A percentile compares a stretch with the other conserved stretches of the same genome.
phyloP scores from a whole-genome alignment of 2,329 filamentous ascomycete genomes.

The Neocatenulostroma microsporum region DNA sequence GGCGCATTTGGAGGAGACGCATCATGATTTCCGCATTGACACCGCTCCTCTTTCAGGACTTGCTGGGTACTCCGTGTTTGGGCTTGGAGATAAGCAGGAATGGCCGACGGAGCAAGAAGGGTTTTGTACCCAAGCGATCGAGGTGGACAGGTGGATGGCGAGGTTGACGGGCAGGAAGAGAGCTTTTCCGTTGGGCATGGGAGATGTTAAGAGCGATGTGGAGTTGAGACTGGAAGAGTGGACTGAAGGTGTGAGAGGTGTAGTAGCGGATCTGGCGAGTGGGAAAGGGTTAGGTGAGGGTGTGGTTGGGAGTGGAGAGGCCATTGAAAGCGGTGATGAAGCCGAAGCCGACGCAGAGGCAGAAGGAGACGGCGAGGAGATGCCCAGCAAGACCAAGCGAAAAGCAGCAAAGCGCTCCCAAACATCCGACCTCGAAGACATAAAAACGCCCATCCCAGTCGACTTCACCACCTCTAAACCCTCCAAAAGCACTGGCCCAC shows the following conservation, averaged over 20 bases:
- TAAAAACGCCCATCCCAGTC: slow-evolving; percentile 60
- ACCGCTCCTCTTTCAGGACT: slow-evolving; percentile 70
- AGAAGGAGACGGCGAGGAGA: slow-evolving; percentile 32
- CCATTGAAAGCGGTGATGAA: slow-evolving; percentile 77
- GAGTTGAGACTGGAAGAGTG: slow-evolving; percentile 64
- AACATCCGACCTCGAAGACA: slow-evolving; percentile 76
- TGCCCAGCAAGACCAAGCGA: no score
- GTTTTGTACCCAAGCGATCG: slow-evolving; percentile 85
- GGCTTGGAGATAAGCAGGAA: slow-evolving; percentile 81
- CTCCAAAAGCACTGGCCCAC: slow-evolving; percentile 38
- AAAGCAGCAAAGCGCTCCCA: no score
- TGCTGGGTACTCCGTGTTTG: slow-evolving; percentile 86
- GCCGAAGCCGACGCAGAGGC: slow-evolving; percentile 54
- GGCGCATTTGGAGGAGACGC: slow-evolving; percentile 80
- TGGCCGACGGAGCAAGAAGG: slow-evolving; percentile 89
- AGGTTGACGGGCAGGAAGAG: slow-evolving; percentile 79
- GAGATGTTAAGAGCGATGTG: slow-evolving; percentile 60
- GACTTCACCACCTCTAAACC: slow-evolving; percentile 75
- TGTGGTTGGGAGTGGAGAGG: slow-evolving; percentile 71
- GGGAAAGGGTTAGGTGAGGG: slow-evolving; percentile 54
- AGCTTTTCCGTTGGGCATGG: slow-evolving; percentile 82
- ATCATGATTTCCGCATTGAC: slow-evolving; percentile 94
- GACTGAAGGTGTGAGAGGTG: slow-evolving; percentile 64
- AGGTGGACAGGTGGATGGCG: slow-evolving; percentile 95
- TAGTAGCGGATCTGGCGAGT: slow-evolving; percentile 52